Evolutionary conservation across 306 rosid genomes (phyloP), one percentile per base, ranked within the genome.

Genomic region (Erythrophleum fordii): DNA sequence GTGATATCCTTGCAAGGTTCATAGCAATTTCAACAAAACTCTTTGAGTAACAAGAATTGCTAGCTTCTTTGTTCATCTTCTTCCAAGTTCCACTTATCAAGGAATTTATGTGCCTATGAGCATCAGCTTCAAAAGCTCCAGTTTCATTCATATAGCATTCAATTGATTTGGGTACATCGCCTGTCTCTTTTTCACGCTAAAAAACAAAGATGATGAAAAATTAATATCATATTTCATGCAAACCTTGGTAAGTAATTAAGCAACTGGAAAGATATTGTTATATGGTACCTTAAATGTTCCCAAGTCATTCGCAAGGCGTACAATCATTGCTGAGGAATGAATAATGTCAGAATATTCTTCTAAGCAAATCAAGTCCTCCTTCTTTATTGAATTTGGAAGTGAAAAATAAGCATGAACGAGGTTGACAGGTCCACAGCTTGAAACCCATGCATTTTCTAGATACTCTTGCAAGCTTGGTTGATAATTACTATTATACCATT

Each of bases 131-230:
- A 2, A 52, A 76, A 6, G 45, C 81, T 29, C 77, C 70, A 4
- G 18, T 60, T 64, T 86, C 87, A 11, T 80, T 48, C 89, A 86
- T 86, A 41, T 80, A 80, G 28, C 87, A 86, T 8, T 80, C 81
- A 10, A 83, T 53, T 4, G 87, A 77, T 52, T 83, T 86, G 1
- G 62, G 55, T 72, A 58, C 39, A 3, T 80, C 89, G 4, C 87
- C 79, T 26, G 76, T 83, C 22, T 72, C 10, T 4, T 37, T 5
- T 48, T 86, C 85, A 0, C 41, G 55, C 85, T 83, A 75, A 5
- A 25, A 25, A 66, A 0, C 5, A 8, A 17, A 55, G 3, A 49
- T 10, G 0, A 1, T 10, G 0, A 2, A 31, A 62, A 5, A 65
- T 0, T 35, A 64, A 20, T 2, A 49, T 37, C 28, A 37, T 10